Conservation (phyloP, 768 basidiomycete genomes). For the Lactarius vividus region DNA sequence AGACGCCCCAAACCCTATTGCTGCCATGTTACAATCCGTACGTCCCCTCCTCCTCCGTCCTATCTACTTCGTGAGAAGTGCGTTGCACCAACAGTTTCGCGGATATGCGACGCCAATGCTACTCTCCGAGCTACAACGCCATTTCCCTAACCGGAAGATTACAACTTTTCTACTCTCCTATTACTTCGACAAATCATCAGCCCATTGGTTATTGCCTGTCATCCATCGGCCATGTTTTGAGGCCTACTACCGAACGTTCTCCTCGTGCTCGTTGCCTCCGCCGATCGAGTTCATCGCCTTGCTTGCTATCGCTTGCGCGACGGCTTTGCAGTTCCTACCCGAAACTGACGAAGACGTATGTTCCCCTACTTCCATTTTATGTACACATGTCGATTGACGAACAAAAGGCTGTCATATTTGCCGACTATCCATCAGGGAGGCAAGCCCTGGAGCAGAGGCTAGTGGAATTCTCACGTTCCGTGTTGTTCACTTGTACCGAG, state of each 20-base stretch:
- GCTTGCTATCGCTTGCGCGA: conserved; percentile 30
- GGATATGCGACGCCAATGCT: conserved; percentile 6
- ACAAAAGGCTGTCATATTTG: conserved; percentile 24
- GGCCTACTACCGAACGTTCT: conserved; percentile 26
- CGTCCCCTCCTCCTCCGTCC: not conserved
- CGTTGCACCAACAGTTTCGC: conserved; percentile 6
- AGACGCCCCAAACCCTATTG: conserved; percentile 4
- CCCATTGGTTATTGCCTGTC: conserved; percentile 28
- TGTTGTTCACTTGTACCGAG: conserved; percentile 20
- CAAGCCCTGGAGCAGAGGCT: conserved; percentile 26
- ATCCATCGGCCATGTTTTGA: conserved; percentile 31
- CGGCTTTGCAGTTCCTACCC: conserved; percentile 30
- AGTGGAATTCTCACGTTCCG: conserved; percentile 27
- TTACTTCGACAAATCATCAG: conserved; percentile 30
- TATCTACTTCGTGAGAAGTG: not conserved
- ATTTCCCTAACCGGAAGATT: conserved; percentile 30
- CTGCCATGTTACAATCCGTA: conserved; percentile 8
- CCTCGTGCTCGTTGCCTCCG: conserved; percentile 23
- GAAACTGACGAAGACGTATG: conserved; percentile 29
- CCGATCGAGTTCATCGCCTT: conserved; percentile 28
- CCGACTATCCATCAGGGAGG: conserved; percentile 28
- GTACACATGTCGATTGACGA: not conserved
- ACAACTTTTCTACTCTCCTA: conserved; percentile 26
- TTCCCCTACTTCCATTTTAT: not conserved
- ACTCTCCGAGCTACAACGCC: conserved; percentile 14